Evolutionary conservation across 2,329 filamentous ascomycete species (phyloP).

Genomic region (Fusarium coffeatum): DNA sequence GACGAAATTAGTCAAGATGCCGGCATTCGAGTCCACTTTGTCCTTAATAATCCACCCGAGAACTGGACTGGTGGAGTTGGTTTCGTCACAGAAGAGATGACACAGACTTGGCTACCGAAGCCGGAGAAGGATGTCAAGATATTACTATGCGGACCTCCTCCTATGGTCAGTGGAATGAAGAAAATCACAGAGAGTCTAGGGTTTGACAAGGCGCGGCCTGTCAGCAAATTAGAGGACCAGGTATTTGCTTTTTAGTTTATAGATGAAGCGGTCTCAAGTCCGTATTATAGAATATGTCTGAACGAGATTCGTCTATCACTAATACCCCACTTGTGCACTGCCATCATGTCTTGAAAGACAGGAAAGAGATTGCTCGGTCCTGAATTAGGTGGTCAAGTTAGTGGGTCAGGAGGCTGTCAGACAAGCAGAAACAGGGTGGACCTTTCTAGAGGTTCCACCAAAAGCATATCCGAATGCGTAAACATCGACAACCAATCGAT

Average conservation of each 20-base stretch:
- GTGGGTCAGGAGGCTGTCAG: neutral
- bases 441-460: neutral
- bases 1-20: neutral
- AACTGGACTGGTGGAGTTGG: neutral
- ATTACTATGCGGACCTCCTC: neutral
- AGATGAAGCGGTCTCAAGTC: accelerated
- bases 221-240: neutral
- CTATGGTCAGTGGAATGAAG: neutral
- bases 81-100: neutral
- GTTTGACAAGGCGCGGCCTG: neutral
- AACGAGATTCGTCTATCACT: too few relatives aligned
- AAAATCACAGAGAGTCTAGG: neutral
- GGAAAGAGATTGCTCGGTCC: too few relatives aligned
- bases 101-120: neutral
- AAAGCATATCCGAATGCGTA: neutral
- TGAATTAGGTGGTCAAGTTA: neutral
- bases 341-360: too few relatives aligned
- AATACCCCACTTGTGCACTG: too few relatives aligned
- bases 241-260: neutral
- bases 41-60: neutral
- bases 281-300: accelerated
- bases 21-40: neutral
- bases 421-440: neutral
- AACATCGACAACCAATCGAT: neutral
- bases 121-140: neutral